A percentile compares a stretch with the other conserved stretches of the same genome.
phyloP scores from a whole-genome alignment of 176 grass and related monocot species.

The Oryza punctata region DNA sequence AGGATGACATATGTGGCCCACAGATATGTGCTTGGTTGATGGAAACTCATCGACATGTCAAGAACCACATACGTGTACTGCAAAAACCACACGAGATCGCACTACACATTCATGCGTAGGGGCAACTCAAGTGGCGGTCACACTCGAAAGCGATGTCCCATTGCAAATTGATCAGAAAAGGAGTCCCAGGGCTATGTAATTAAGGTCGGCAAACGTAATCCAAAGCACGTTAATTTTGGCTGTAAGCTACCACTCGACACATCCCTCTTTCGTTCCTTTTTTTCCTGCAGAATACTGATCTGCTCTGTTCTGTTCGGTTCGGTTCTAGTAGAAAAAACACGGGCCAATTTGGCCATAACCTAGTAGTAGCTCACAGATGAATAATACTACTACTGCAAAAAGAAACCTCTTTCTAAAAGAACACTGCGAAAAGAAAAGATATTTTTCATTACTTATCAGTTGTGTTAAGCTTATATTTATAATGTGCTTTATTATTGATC shows the following conservation, averaged over 20 bases:
- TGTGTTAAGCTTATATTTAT: neutral
- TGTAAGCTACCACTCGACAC: slow-evolving; percentile 41
- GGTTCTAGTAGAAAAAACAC: neutral
- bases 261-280: slow-evolving; percentile 7
- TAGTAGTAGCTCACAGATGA: neutral
- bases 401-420: neutral
- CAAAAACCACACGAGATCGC: slow-evolving; percentile 43
- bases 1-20: neutral
- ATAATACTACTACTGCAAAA: neutral
- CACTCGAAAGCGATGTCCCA: slow-evolving; percentile 39
- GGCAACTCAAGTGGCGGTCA: slow-evolving; percentile 32
- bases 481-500: neutral
- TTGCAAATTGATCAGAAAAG: slow-evolving; percentile 23
- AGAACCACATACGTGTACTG: slow-evolving; percentile 40
- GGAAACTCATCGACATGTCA: slow-evolving; percentile 7
- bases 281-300: neutral
- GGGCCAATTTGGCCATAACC: neutral
- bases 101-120: slow-evolving; percentile 25
- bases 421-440: neutral
- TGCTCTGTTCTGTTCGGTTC: neutral
- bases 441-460: neutral
- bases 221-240: slow-evolving; percentile 30
- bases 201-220: slow-evolving; percentile 44
- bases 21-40: neutral
- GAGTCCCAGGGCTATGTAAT: slow-evolving; percentile 5